Evolutionary conservation across 2,329 filamentous ascomycete species (phyloP).

Genomic region (Arthrobotrys sphaeroides): DNA sequence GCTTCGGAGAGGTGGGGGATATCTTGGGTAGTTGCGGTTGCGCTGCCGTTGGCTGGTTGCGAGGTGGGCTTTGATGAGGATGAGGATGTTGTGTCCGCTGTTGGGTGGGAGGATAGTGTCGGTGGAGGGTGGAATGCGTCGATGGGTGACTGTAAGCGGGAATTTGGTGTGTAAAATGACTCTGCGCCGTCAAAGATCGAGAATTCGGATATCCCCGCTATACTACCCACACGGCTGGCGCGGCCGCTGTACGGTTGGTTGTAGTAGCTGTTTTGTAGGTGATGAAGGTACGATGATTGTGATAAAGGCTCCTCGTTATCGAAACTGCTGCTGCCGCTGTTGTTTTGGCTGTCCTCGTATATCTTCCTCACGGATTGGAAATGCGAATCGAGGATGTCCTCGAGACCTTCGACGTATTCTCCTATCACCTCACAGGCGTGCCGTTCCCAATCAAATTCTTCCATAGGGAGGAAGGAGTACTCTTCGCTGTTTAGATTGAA

Average conservation of each 20-base stretch:
- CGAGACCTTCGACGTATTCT: slow-evolving; percentile 56
- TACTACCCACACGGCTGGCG: slow-evolving; percentile 40
- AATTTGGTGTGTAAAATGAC: slow-evolving; percentile 50
- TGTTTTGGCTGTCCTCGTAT: slow-evolving; percentile 51
- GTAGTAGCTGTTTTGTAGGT: slow-evolving; percentile 13
- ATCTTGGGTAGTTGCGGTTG: slow-evolving; percentile 10
- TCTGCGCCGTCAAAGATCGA: slow-evolving; percentile 45
- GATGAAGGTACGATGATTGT: neutral
- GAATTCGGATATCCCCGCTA: slow-evolving; percentile 29
- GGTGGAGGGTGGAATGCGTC: slow-evolving; percentile 48
- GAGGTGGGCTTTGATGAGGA: neutral
- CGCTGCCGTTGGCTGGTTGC: neutral
- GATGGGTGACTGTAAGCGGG: slow-evolving; percentile 43
- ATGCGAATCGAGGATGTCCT: slow-evolving; percentile 56
- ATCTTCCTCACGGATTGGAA: slow-evolving; percentile 55
- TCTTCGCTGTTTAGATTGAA: slow-evolving; percentile 56
- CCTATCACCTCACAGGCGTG: slow-evolving; percentile 57
- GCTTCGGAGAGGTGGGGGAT: slow-evolving; percentile 56
- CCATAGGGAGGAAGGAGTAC: slow-evolving; percentile 57
- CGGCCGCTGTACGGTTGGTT: slow-evolving; percentile 22
- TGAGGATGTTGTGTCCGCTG: slow-evolving; percentile 1
- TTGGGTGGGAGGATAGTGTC: slow-evolving; percentile 24
- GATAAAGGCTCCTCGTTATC: slow-evolving; percentile 44
- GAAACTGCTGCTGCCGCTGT: neutral
- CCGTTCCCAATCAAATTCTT: slow-evolving; percentile 57